Conservation (phyloP, 257 asterid species). For the Apocynum venetum region DNA sequence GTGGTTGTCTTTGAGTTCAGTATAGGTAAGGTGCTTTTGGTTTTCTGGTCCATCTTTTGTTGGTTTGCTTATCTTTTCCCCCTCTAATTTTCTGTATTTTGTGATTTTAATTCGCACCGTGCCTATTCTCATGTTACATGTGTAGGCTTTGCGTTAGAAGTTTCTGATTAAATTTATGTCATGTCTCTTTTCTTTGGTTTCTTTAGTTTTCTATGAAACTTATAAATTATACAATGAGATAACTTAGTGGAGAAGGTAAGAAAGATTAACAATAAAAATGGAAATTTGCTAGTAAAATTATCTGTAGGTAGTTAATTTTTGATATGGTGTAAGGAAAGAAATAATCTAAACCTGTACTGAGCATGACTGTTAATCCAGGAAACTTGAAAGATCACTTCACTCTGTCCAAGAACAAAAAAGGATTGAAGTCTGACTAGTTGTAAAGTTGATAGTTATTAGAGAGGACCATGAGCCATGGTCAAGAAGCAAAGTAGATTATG, state of each 20-base stretch:
- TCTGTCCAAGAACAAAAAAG: not conserved
- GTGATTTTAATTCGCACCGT: not conserved
- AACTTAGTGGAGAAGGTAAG: not conserved
- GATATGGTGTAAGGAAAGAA: not conserved
- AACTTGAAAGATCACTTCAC: not conserved
- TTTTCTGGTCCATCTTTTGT: not conserved
- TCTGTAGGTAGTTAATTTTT: not conserved
- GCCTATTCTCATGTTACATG: not conserved
- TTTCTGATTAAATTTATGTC: not conserved
- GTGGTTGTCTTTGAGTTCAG: slow-evolving; percentile 82
- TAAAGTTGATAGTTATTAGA: not conserved
- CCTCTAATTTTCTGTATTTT: not conserved
- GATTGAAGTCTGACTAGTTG: not conserved
- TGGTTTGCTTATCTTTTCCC: not conserved
- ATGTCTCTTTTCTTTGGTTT: not conserved
- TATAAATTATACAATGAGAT: not conserved
- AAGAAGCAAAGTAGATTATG: not conserved
- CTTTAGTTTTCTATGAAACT: not conserved
- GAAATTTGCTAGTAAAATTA: not conserved
- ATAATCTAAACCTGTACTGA: not conserved
- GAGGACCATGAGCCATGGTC: not conserved
- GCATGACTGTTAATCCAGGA: not conserved
- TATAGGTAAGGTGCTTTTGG: slow-evolving; percentile 39
- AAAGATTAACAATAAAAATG: too few relatives aligned
- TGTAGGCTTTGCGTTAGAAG: not conserved